Evolutionary conservation across 2,329 filamentous ascomycete genomes (phyloP).

Genomic region (Penicillium sp.): DNA sequence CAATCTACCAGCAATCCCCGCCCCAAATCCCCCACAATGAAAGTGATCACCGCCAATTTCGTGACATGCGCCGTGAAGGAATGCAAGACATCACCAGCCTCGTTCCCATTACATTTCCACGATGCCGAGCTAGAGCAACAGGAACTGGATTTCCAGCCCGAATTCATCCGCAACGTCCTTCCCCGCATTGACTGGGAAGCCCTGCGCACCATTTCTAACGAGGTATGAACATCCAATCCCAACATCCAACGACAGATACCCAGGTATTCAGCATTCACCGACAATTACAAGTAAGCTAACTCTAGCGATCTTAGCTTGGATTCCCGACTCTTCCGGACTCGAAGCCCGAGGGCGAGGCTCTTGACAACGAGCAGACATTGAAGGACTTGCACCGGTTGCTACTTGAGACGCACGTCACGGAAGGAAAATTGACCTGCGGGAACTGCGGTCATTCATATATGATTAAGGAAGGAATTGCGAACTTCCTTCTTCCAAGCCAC

Average conservation of each 20-base stretch:
- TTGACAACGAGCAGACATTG: constrained; percentile 67
- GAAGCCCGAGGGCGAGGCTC: constrained; percentile 62
- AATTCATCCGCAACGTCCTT: constrained; percentile 80
- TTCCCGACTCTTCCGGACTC: constrained; percentile 70
- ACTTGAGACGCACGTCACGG: constrained; percentile 83
- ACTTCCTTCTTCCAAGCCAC: constrained; percentile 92
- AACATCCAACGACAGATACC: not conserved
- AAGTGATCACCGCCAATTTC: constrained; percentile 94
- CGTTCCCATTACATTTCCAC: constrained; percentile 88
- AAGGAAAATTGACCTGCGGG: constrained; percentile 86
- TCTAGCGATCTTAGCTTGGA: constrained; percentile 60
- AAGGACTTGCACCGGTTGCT: constrained; percentile 78
- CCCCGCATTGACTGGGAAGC: constrained; percentile 87
- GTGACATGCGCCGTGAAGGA: constrained; percentile 92
- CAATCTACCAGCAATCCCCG: not conserved
- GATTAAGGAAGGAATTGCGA: constrained; percentile 93
- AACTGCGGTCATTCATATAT: constrained; percentile 92
- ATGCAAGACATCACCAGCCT: constrained; percentile 77
- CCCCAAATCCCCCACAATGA: constrained; percentile 60
- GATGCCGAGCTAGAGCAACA: constrained; percentile 87
- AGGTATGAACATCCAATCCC: constrained; percentile 41
- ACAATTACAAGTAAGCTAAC: not conserved
- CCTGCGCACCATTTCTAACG: constrained; percentile 69
- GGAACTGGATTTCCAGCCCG: constrained; percentile 76
- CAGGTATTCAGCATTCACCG: not conserved